These are phyloP conservation scores for Aspergillus carlsbadensis DNA, from an alignment of 495 filamentous ascomycete species.

Conservation along the genomic window DNA sequence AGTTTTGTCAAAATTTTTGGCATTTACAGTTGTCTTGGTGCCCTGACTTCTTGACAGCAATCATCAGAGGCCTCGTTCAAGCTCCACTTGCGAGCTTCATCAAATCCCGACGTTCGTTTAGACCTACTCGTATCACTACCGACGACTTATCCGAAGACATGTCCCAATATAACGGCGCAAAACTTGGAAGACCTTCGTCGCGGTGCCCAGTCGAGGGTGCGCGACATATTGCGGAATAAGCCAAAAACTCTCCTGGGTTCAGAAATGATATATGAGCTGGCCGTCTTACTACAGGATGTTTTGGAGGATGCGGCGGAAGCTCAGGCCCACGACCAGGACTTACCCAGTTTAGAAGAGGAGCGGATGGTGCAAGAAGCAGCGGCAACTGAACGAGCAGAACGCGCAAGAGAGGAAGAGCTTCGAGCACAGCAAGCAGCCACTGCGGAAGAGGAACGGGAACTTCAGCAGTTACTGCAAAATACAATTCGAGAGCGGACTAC, in stretches of 20 bases:
- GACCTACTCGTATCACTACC: slow-evolving; percentile 72
- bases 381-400: slow-evolving; percentile 52
- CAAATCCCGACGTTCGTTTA: slow-evolving; percentile 63
- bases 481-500: slow-evolving; percentile 55
- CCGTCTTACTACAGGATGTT: slow-evolving; percentile 78
- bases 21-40: background rate
- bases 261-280: slow-evolving; percentile 89
- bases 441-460: slow-evolving; percentile 69
- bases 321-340: slow-evolving; percentile 64
- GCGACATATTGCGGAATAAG: slow-evolving; percentile 65
- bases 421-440: slow-evolving; percentile 55
- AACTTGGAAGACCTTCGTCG: slow-evolving; percentile 63
- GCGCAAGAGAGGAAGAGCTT: slow-evolving; percentile 51
- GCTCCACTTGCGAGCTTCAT: slow-evolving; percentile 69
- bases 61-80: slow-evolving; percentile 76
- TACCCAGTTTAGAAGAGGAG: slow-evolving; percentile 89
- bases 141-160: slow-evolving; percentile 89
- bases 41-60: slow-evolving; percentile 49
- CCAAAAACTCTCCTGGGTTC: slow-evolving; percentile 71
- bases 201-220: slow-evolving; percentile 63
- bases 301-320: slow-evolving; percentile 81
- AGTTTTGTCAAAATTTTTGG: slow-evolving; percentile 17
- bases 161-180: slow-evolving; percentile 67
- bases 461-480: slow-evolving; percentile 74
- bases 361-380: slow-evolving; percentile 67